These are phyloP conservation scores for Diplodia scrobiculata DNA, from an alignment of 2,329 filamentous ascomycete genomes.

Conservation along the genomic window DNA sequence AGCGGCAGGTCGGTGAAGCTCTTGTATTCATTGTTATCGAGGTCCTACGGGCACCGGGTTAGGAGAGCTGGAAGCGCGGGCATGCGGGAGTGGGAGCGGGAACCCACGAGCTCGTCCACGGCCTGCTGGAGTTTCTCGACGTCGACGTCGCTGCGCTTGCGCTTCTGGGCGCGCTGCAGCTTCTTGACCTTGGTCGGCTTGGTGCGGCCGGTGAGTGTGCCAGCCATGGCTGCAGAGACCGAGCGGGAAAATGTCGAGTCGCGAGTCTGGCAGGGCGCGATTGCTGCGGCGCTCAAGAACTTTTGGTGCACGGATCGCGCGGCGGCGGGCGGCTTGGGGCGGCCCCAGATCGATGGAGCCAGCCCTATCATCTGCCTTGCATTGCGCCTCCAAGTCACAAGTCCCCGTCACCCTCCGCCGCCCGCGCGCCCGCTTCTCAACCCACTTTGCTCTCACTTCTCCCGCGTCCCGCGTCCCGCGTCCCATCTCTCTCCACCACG, in stretches of 20 bases:
- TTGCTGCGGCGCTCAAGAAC: conserved; percentile 19
- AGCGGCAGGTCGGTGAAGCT: conserved; percentile 84
- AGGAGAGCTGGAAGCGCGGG: conserved; percentile 28
- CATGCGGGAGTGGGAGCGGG: not conserved
- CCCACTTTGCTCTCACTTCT: not conserved
- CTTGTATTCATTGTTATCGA: conserved; percentile 61
- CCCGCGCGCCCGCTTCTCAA: not conserved
- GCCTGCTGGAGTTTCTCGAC: conserved; percentile 51
- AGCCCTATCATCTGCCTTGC: conserved; percentile 13
- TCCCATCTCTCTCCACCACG: not conserved
- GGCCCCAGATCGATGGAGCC: conserved; percentile 13
- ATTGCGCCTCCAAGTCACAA: not conserved
- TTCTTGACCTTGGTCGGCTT: conserved; percentile 59
- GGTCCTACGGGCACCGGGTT: conserved; percentile 53
- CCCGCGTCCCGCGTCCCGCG: too few relatives aligned
- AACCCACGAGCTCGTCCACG: conserved; percentile 48
- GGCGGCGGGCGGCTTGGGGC: not conserved
- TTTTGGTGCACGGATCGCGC: conserved; percentile 20
- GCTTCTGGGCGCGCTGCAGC: conserved; percentile 55
- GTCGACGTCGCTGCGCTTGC: conserved; percentile 57
- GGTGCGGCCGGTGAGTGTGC: conserved; percentile 47
- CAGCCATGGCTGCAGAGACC: conserved; percentile 30
- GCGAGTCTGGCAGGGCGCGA: not conserved
- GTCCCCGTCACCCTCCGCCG: conserved; percentile 1
- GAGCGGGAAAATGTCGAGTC: not conserved